Evolutionary conservation across 1,139 yeast genomes (phyloP).

Genomic region (Schizosaccharomyces versatilis): DNA sequence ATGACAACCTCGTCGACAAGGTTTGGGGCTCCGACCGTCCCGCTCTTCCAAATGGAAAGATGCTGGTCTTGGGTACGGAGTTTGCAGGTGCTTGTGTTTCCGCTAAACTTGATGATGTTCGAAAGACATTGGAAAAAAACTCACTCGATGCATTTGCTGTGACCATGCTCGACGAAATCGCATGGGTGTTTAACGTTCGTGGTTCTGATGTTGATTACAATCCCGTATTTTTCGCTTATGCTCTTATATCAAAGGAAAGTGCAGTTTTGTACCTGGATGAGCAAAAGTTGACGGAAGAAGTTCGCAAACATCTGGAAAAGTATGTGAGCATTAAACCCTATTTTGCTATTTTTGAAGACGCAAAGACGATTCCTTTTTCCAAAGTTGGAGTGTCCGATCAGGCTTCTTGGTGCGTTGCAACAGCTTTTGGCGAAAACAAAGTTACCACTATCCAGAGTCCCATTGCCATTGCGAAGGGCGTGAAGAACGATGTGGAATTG

Average conservation of each 20-base stretch:
- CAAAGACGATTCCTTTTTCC: conserved; percentile 13
- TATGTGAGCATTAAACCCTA: conserved; percentile 20
- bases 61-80: conserved; percentile 17
- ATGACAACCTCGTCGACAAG: conserved; percentile 46
- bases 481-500: conserved; percentile 55
- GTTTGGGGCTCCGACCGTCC: conserved; percentile 40
- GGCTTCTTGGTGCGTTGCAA: conserved; percentile 64
- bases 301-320: conserved; percentile 16
- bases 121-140: conserved; percentile 24
- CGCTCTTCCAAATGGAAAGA: conserved; percentile 17
- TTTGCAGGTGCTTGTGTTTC: conserved; percentile 25
- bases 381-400: conserved; percentile 38
- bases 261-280: conserved; percentile 51
- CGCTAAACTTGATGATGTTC: conserved; percentile 27
- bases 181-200: conserved; percentile 19
- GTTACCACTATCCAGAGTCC: conserved; percentile 33
- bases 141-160: conserved; percentile 31
- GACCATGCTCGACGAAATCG: conserved; percentile 68
- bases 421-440: conserved; percentile 26
- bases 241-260: conserved; percentile 39
- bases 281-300: conserved; percentile 31
- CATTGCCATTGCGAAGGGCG: conserved; percentile 51
- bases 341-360: conserved; percentile 19
- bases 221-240: conserved; percentile 75
- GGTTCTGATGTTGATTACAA: conserved; percentile 31